phyloP scores from a whole-genome alignment of 331 rosid species.

The Erythrophleum ivorense region DNA sequence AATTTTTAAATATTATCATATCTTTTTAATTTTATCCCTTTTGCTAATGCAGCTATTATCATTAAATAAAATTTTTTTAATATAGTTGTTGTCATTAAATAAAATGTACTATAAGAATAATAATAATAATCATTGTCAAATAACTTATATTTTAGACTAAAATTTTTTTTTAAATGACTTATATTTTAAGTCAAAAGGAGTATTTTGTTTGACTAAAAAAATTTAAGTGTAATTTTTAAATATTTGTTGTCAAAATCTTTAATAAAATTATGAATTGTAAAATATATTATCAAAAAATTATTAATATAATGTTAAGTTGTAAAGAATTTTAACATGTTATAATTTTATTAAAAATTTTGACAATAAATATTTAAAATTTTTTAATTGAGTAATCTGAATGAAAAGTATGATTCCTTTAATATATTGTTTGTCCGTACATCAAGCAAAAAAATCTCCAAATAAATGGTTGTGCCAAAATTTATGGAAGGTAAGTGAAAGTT shows the following conservation, averaged over 20 bases:
- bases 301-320: not conserved
- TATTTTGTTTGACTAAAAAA: too few relatives aligned
- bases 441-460: not conserved
- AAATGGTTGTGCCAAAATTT: not conserved
- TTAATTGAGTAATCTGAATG: not conserved
- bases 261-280: not conserved
- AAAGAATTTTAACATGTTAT: not conserved
- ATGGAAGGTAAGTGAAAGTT: not conserved
- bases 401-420: not conserved
- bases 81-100: too few relatives aligned
- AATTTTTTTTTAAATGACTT: too few relatives aligned
- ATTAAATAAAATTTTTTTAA: too few relatives aligned
- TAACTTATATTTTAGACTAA: too few relatives aligned
- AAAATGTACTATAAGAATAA: too few relatives aligned
- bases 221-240: not conserved
- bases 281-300: not conserved
- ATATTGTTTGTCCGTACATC: not conserved
- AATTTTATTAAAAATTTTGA: not conserved
- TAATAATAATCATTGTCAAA: too few relatives aligned
- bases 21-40: too few relatives aligned
- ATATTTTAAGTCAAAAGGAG: too few relatives aligned
- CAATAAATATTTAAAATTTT: not conserved
- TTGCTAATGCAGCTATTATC: too few relatives aligned
- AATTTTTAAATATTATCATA: too few relatives aligned
- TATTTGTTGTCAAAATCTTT: not conserved